Conservation (phyloP, 805 yeast genomes). For the Yamadazyma nakazawae region DNA sequence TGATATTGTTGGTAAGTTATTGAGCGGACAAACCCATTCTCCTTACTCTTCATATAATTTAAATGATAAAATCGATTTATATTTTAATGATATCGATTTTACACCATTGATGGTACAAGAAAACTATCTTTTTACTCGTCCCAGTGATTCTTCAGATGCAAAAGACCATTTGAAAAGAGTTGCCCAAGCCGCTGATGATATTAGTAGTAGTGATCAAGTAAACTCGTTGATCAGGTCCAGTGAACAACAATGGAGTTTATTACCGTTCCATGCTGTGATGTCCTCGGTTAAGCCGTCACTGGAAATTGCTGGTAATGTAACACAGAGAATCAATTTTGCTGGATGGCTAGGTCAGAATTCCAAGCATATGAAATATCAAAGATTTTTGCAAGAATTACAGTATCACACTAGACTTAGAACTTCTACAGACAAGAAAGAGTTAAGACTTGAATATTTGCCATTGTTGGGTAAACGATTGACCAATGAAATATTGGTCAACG, state of each 20-base stretch:
- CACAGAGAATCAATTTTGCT: slow-evolving; percentile 74
- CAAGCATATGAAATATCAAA: slow-evolving; percentile 69
- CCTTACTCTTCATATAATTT: slow-evolving; percentile 51
- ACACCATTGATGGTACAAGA: slow-evolving; percentile 96
- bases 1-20: slow-evolving; percentile 72
- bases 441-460: slow-evolving; percentile 76
- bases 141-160: slow-evolving; percentile 43
- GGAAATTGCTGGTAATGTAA: slow-evolving; percentile 66
- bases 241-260: slow-evolving; percentile 90
- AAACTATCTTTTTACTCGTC: slow-evolving; percentile 72
- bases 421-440: slow-evolving; percentile 67
- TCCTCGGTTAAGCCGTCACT: slow-evolving; percentile 81
- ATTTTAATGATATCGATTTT: slow-evolving; percentile 92
- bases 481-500: slow-evolving; percentile 53
- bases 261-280: slow-evolving; percentile 86
- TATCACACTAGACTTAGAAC: slow-evolving; percentile 82
- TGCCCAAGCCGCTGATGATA: slow-evolving; percentile 79
- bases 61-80: slow-evolving; percentile 81
- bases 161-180: slow-evolving; percentile 57
- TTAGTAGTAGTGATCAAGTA: slow-evolving; percentile 80
- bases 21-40: slow-evolving; percentile 57
- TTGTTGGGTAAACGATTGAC: slow-evolving; percentile 54
- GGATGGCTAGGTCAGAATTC: slow-evolving; percentile 90
- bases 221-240: slow-evolving; percentile 81
- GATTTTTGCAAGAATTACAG: slow-evolving; percentile 82